A percentile compares a stretch with the other conserved stretches of the same genome.
phyloP scores from a whole-genome alignment of 2,329 filamentous ascomycete genomes.

The Fusarium newnesense region DNA sequence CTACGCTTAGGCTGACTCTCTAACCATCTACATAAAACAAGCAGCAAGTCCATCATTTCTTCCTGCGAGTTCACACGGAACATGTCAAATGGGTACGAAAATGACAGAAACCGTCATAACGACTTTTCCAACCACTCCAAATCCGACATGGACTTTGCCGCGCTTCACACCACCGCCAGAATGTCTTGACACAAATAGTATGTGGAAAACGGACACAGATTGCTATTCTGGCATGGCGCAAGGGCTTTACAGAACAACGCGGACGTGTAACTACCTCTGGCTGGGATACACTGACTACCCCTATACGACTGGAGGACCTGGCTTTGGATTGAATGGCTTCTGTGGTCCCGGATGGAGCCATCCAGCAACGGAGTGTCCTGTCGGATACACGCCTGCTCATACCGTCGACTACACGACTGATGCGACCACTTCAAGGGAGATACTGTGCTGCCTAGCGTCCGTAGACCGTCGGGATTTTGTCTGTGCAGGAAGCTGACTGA shows the following conservation, averaged over 20 bases:
- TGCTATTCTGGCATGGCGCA: background rate
- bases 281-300: background rate
- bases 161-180: background rate
- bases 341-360: background rate
- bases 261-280: background rate
- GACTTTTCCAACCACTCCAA: background rate
- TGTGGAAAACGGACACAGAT: background rate
- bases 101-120: background rate
- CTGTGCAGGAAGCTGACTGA: background rate
- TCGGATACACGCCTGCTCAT: background rate
- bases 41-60: rapidly evolving
- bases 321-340: rapidly evolving
- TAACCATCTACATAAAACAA: background rate
- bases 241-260: background rate
- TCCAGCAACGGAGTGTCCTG: background rate
- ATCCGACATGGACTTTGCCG: background rate
- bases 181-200: background rate
- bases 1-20: background rate
- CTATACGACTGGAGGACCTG: background rate
- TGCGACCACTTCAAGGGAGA: background rate
- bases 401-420: rapidly evolving
- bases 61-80: no score
- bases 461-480: background rate
- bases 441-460: background rate
- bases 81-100: no score